Evolutionary conservation across 768 basidiomycete species (phyloP).

Genomic region (Rhodotorula diobovata): DNA sequence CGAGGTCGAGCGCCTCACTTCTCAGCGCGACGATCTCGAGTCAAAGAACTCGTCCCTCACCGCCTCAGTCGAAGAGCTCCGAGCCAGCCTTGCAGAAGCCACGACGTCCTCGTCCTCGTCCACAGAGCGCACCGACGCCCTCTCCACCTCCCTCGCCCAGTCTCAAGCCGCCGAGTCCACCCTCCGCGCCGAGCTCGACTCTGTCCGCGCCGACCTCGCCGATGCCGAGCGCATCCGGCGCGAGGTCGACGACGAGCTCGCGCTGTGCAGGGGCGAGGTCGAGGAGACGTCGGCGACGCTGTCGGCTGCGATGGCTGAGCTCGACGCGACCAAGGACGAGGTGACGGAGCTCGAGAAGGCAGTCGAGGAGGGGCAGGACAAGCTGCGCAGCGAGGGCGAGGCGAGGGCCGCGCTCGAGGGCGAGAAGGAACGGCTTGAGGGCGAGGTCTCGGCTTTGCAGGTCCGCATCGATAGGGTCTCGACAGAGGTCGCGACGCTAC

Average conservation of each 20-base stretch:
- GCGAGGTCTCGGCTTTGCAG: background rate
- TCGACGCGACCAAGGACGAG: slow-evolving; percentile 27
- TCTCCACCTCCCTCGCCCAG: slow-evolving; percentile 23
- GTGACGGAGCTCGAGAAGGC: slow-evolving; percentile 15
- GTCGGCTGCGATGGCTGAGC: slow-evolving; percentile 20
- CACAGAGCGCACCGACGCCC: slow-evolving; percentile 20
- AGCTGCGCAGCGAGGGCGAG: background rate
- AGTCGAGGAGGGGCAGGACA: slow-evolving; percentile 4
- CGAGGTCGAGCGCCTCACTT: slow-evolving; percentile 20
- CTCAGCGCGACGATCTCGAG: slow-evolving; percentile 12
- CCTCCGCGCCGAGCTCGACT: slow-evolving; percentile 10
- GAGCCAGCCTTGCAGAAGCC: slow-evolving; percentile 12
- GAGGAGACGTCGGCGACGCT: slow-evolving; percentile 29
- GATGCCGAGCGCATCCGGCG: slow-evolving; percentile 9
- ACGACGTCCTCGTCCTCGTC: slow-evolving; percentile 1
- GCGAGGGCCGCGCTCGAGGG: slow-evolving; percentile 2
- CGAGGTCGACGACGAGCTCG: slow-evolving; percentile 27
- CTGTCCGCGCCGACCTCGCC: slow-evolving; percentile 6
- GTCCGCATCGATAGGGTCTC: background rate
- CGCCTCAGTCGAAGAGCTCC: slow-evolving; percentile 22
- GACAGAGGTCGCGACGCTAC: slow-evolving; percentile 8
- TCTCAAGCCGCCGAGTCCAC: slow-evolving; percentile 12
- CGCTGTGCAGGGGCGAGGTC: slow-evolving; percentile 20
- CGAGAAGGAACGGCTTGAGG: background rate
- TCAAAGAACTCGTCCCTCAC: slow-evolving; percentile 17